Evolutionary conservation across 2,329 filamentous ascomycete species (phyloP).

Genomic region (Orbilia brochopaga): DNA sequence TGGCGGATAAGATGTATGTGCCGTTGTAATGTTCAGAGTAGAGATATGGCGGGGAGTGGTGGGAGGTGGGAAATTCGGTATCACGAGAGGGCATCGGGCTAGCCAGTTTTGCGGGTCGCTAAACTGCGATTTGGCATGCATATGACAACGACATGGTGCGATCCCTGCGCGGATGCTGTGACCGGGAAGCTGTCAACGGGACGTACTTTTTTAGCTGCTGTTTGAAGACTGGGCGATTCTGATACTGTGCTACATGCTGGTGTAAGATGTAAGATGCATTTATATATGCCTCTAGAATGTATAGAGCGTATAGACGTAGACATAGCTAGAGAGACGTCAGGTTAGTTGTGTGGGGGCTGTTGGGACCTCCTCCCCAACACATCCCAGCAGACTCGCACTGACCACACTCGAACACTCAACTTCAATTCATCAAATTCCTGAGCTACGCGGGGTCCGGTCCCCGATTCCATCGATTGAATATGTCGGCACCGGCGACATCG

Average conservation of each 20-base stretch:
- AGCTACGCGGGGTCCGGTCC: no score
- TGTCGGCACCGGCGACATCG: conserved; percentile 1
- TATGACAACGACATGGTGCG: conserved; percentile 36
- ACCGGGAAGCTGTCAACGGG: not conserved
- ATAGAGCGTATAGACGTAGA: no score
- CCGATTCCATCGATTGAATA: not conserved
- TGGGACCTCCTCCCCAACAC: no score
- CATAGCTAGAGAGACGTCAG: no score
- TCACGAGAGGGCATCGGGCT: conserved; percentile 31
- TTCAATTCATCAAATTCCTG: no score
- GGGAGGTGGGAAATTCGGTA: conserved; percentile 31
- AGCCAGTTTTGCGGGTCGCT: conserved; percentile 3
- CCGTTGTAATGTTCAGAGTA: conserved; percentile 1
- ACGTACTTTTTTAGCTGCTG: not conserved
- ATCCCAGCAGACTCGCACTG: no score
- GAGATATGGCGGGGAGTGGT: not conserved
- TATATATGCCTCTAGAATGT: no score
- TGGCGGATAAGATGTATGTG: conserved; percentile 4
- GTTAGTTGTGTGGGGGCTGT: no score
- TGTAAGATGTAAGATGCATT: no score
- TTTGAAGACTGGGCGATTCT: not conserved
- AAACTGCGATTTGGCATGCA: conserved; percentile 30
- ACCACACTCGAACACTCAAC: no score
- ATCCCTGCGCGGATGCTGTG: conserved; percentile 1
- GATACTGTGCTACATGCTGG: not conserved